Evolutionary conservation across 202 grass and related monocot species (phyloP).

Genomic region (Zoysia matrella): DNA sequence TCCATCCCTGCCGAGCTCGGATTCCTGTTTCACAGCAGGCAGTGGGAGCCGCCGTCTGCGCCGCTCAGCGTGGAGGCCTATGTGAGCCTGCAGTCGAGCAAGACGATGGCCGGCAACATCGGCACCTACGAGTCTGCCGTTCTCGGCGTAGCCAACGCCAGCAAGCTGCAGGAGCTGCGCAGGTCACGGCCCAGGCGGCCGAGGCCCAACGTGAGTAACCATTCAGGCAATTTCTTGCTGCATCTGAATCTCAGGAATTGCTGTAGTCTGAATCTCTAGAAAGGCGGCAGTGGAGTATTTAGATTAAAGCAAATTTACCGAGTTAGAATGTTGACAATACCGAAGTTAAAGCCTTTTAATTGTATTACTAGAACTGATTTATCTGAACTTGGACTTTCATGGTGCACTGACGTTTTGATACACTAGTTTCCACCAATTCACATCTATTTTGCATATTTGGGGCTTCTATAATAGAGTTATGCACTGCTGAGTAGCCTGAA

Average conservation of each 20-base stretch:
- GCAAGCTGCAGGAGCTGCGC: conserved; percentile 65
- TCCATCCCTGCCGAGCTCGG: conserved; percentile 85
- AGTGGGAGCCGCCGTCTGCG: conserved; percentile 63
- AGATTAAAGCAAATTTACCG: not conserved
- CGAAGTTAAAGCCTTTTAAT: not conserved
- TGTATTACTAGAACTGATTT: conserved; percentile 16
- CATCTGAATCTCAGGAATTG: not conserved
- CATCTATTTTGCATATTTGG: not conserved
- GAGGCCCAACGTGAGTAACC: conserved; percentile 60
- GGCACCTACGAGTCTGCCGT: conserved; percentile 88
- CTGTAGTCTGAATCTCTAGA: not conserved
- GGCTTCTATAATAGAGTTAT: not conserved
- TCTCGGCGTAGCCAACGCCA: conserved; percentile 63
- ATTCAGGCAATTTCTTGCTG: not conserved
- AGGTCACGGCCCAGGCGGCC: conserved; percentile 62
- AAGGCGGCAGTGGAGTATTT: not conserved
- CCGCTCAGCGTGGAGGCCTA: conserved; percentile 60
- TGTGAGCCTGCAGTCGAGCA: conserved; percentile 65
- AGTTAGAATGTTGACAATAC: not conserved
- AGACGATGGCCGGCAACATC: conserved; percentile 70
- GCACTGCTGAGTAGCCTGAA: not conserved
- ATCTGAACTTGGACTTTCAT: conserved; percentile 3
- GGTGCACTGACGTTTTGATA: not conserved
- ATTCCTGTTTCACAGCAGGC: conserved; percentile 65
- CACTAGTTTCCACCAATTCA: not conserved